phyloP scores from a whole-genome alignment of 306 rosid species.

The apple (Malus domestica) region DNA sequence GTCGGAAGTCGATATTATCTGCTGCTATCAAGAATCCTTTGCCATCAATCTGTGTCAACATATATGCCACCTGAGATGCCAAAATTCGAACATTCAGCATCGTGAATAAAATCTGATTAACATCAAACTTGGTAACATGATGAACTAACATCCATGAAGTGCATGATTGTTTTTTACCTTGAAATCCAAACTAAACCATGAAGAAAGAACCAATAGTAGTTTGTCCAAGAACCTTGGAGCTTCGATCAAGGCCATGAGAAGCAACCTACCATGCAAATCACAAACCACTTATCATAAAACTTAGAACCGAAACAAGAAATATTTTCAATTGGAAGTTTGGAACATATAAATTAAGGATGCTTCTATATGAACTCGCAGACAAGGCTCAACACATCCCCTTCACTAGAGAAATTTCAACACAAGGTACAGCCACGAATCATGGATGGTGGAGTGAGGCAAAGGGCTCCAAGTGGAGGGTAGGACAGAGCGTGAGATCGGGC shows the following conservation, averaged over 20 bases:
- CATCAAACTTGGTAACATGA: background rate
- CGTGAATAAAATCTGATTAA: background rate
- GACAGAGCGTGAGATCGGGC: background rate
- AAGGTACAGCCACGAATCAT: background rate
- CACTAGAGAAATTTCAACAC: background rate
- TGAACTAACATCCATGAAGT: background rate
- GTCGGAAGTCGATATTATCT: background rate
- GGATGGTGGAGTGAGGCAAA: background rate
- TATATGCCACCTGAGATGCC: background rate
- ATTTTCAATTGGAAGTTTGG: background rate
- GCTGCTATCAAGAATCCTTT: background rate
- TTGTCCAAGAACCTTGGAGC: slow-evolving; percentile 92
- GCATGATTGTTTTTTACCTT: slow-evolving; percentile 10
- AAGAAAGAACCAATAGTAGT: slow-evolving; percentile 85
- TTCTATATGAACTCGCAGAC: background rate
- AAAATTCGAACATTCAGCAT: background rate
- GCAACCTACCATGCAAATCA: slow-evolving; percentile 57
- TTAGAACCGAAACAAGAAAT: background rate
- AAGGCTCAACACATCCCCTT: background rate
- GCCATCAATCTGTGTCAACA: background rate
- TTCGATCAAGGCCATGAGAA: slow-evolving; percentile 94
- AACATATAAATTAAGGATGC: background rate
- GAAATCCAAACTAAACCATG: slow-evolving; percentile 51
- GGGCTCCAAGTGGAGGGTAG: background rate
- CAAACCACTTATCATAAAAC: background rate